Base-by-base conservation (phyloP, 495 filamentous ascomycete genomes). In the Tuber aestivum region DNA sequence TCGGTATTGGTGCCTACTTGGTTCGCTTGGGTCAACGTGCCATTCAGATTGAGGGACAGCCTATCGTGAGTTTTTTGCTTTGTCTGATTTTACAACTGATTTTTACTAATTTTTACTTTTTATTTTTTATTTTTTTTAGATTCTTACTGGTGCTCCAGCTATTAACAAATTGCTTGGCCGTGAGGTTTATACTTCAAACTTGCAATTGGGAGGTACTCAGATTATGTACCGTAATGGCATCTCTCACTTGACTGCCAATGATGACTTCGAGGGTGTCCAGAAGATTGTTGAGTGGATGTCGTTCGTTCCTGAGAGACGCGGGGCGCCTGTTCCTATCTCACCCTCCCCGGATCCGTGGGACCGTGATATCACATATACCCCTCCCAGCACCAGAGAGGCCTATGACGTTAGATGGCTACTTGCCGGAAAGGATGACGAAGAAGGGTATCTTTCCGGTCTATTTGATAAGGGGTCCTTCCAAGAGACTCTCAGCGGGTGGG, bases 211-310 rank as follows among this genome's bases (percentile, higher is more conserved):
- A 90, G 95, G 95, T 80, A 98, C 95, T 61, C 95, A 99, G 86
- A 99, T 99, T 88, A 99, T 99, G 95, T 98, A 99, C 89, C 95
- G 91, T 86, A 99, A 99, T 83, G 95, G 95, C 89, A 96, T 99
- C 40, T 98, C 96, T 14, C 95, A 99, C 86, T 92, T 98, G 91
- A 97, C 95, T 77, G 95, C 95, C 83, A 92, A 91, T 82, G 95
- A 99, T 83, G 95, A 99, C 87, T 98, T 98, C 76, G 94, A 94
- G 77, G 95, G 95, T 88, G 94, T 99, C 21, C 91, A 92, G 85
- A 97, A 97, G 90, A 98, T 99, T 83, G 92, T 98, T 41, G 91
- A 97, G 81, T 99, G 95, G 95, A 90, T 99, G 87, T 92, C 94
- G 5, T 99, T 93, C 83, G 92, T 99, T 37, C 95, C 95, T 38